These are phyloP conservation scores for Wakefieldia striispora DNA, from an alignment of 768 basidiomycete genomes.

Conservation along the genomic window DNA sequence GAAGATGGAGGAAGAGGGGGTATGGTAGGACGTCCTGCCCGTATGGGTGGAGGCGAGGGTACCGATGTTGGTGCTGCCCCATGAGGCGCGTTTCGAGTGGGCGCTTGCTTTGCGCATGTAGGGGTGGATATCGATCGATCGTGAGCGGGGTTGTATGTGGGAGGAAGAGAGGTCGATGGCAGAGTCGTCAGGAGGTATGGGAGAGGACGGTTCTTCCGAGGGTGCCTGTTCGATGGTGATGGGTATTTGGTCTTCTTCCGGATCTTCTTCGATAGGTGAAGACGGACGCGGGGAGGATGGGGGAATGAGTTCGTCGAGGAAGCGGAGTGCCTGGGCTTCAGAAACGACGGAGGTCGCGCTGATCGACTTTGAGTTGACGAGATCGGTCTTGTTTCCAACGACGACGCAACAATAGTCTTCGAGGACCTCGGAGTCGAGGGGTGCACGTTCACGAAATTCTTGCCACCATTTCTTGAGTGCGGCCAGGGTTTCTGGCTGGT, in stretches of 20 bases:
- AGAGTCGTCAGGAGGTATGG: not conserved
- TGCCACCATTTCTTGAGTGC: constrained; percentile 74
- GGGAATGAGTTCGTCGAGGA: constrained; percentile 61
- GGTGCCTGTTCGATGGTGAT: constrained; percentile 9
- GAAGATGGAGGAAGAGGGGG: constrained; percentile 75
- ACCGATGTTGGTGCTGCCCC: constrained; percentile 42
- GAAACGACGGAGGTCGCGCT: constrained; percentile 28
- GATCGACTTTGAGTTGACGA: constrained; percentile 24
- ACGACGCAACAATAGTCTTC: constrained; percentile 69
- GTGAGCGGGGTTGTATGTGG: constrained; percentile 18
- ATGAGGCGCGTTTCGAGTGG: constrained; percentile 45
- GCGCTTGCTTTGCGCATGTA: constrained; percentile 19
- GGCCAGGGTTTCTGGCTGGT: constrained; percentile 55
- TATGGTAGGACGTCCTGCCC: constrained; percentile 65
- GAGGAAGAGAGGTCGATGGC: constrained; percentile 23
- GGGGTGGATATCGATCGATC: constrained; percentile 26
- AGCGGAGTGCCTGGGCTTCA: constrained; percentile 46
- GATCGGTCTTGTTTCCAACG: constrained; percentile 76
- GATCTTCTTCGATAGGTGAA: not conserved
- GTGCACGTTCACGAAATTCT: constrained; percentile 68
- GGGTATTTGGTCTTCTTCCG: constrained; percentile 2
- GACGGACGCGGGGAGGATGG: constrained; percentile 14
- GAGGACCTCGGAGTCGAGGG: constrained; percentile 60
- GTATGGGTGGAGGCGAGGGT: constrained; percentile 61
- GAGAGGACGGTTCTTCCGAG: constrained; percentile 15